Evolutionary conservation across 2,329 filamentous ascomycete genomes (phyloP).

Genomic region (Talaromyces funiculosus): DNA sequence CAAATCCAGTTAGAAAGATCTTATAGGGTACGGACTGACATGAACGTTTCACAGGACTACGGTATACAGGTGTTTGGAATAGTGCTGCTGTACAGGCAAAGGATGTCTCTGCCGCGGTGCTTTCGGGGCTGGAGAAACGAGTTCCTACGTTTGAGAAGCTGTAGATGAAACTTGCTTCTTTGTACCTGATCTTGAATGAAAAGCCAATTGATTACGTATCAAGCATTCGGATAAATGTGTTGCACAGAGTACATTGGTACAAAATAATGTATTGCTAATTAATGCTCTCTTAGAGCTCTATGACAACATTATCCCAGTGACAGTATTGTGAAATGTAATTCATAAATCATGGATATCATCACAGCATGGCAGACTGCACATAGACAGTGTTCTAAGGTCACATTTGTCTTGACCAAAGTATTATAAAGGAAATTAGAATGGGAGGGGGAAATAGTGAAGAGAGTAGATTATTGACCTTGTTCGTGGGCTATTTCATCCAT

Average conservation of each 20-base stretch:
- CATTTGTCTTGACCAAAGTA: not conserved
- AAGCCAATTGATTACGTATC: not conserved
- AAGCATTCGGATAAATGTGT: not conserved
- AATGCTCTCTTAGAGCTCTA: not conserved
- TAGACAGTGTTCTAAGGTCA: not conserved
- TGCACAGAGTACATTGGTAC: too few relatives aligned
- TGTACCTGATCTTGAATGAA: not conserved
- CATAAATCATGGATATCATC: not conserved
- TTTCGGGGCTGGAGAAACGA: slow-evolving; percentile 70
- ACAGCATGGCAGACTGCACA: not conserved
- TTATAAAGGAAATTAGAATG: not conserved
- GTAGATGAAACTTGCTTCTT: slow-evolving; percentile 35
- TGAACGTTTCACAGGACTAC: slow-evolving; percentile 50
- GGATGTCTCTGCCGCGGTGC: slow-evolving; percentile 68
- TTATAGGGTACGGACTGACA: not conserved
- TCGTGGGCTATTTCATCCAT: slow-evolving; percentile 5
- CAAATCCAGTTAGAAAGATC: not conserved
- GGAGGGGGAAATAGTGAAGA: not conserved
- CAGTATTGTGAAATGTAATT: not conserved
- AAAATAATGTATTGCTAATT: not conserved
- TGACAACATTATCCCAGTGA: not conserved
- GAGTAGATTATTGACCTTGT: not conserved
- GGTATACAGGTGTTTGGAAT: slow-evolving; percentile 87
- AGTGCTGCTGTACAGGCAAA: slow-evolving; percentile 71
- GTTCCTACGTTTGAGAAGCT: slow-evolving; percentile 82